phyloP scores from a whole-genome alignment of 192 early-diverging fungal species.

The Dissophora globulifera region DNA sequence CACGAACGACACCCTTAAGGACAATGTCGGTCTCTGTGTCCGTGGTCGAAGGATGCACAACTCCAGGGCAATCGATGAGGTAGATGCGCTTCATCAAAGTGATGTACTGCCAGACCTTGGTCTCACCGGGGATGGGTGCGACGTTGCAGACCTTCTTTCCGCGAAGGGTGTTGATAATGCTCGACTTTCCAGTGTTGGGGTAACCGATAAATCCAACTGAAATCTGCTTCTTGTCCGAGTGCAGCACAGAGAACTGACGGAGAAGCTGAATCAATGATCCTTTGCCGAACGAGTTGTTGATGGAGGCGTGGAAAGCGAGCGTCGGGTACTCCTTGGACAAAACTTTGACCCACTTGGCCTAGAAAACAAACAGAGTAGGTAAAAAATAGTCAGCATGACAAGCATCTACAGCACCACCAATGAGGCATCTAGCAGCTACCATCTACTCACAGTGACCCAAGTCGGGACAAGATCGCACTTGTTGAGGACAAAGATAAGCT shows the following conservation, averaged over 20 bases:
- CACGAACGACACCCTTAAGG: slow-evolving; percentile 94
- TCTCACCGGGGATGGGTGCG: slow-evolving; percentile 98
- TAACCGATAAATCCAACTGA: slow-evolving; percentile 98
- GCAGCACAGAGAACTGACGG: slow-evolving; percentile 95
- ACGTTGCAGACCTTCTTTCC: slow-evolving; percentile 98
- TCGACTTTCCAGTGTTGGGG: slow-evolving; percentile 97
- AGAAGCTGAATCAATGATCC: slow-evolving; percentile 96
- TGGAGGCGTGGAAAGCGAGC: slow-evolving; percentile 97
- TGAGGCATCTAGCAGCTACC: neutral
- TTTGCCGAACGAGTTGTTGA: slow-evolving; percentile 99
- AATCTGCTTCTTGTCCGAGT: slow-evolving; percentile 98
- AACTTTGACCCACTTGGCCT: slow-evolving; percentile 93
- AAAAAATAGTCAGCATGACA: neutral
- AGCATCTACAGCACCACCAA: neutral
- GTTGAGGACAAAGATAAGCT: slow-evolving; percentile 95
- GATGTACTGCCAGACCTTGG: slow-evolving; percentile 99
- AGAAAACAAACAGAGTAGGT: neutral
- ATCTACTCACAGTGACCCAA: slow-evolving; percentile 87
- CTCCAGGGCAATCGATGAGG: slow-evolving; percentile 98
- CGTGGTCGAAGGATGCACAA: slow-evolving; percentile 87
- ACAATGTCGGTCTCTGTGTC: slow-evolving; percentile 97
- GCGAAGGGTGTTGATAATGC: slow-evolving; percentile 98
- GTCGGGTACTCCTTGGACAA: slow-evolving; percentile 94
- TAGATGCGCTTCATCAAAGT: slow-evolving; percentile 98
- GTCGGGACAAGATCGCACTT: slow-evolving; percentile 99